Evolutionary conservation across 345 rosid species (phyloP).

Genomic region (Eucalyptus tenuipes): DNA sequence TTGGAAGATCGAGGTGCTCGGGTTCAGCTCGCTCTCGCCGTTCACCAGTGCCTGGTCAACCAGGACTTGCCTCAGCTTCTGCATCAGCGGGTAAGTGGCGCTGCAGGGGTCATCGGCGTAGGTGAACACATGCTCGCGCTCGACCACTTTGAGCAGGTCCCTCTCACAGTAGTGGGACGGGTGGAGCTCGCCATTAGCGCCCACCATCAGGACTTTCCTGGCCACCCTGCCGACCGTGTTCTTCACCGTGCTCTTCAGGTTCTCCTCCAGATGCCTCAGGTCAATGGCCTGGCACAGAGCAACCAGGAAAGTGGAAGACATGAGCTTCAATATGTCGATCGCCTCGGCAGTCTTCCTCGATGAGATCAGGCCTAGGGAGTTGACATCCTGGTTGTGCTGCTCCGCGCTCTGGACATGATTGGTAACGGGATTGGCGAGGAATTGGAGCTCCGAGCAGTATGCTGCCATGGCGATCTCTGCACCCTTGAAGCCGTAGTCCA

Average conservation of each 20-base stretch:
- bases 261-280: constrained; percentile 15
- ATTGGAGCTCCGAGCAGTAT: constrained; percentile 21
- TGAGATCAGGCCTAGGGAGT: constrained; percentile 14
- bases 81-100: constrained; percentile 8
- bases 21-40: background rate
- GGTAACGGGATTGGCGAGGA: constrained; percentile 17
- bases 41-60: constrained; percentile 6
- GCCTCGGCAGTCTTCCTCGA: constrained; percentile 15
- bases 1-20: constrained; percentile 2
- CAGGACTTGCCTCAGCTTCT: constrained; percentile 11
- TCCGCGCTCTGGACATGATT: constrained; percentile 20
- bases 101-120: constrained; percentile 12
- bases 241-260: constrained; percentile 3
- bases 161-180: constrained; percentile 6
- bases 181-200: constrained; percentile 4
- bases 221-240: constrained; percentile 4
- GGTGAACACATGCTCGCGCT: background rate
- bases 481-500: constrained; percentile 22
- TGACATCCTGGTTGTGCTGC: constrained; percentile 24
- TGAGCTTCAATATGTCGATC: constrained; percentile 9
- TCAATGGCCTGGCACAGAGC: constrained; percentile 14
- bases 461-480: constrained; percentile 24
- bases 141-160: constrained; percentile 1
- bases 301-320: constrained; percentile 12
- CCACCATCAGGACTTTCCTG: background rate